A percentile compares a stretch with the other conserved stretches of the same genome.
Evolutionary conservation across 257 asterid genomes (phyloP).

Genomic region (Salvia miltiorrhiza): DNA sequence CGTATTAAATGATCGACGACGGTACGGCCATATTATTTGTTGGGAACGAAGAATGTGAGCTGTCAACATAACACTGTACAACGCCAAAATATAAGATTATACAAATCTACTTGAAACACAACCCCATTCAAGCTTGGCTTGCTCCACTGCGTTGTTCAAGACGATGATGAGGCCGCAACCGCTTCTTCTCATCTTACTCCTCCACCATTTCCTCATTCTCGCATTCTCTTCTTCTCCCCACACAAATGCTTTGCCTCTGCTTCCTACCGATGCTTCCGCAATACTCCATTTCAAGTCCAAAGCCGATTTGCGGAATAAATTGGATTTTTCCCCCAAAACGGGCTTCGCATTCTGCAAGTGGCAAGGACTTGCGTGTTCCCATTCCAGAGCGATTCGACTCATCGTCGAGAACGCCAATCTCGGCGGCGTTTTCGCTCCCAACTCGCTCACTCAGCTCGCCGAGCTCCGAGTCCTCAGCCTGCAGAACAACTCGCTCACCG

Average conservation of each 20-base stretch:
- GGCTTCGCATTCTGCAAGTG: constrained; percentile 56
- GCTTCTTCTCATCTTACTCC: constrained; percentile 16
- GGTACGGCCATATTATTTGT: too few relatives aligned
- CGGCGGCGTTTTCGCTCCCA: constrained; percentile 53
- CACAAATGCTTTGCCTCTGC: not conserved
- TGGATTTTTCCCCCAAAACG: constrained; percentile 32
- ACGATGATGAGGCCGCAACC: constrained; percentile 21
- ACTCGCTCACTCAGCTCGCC: constrained; percentile 44
- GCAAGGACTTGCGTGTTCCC: constrained; percentile 57
- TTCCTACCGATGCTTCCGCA: constrained; percentile 51
- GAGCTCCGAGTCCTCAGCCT: constrained; percentile 73
- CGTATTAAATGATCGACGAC: not conserved
- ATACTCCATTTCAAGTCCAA: constrained; percentile 60
- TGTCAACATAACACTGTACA: constrained; percentile 4
- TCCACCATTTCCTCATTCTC: constrained; percentile 10
- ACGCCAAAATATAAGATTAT: not conserved
- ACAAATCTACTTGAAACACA: too few relatives aligned
- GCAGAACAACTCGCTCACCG: constrained; percentile 75
- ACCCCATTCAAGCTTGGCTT: not conserved
- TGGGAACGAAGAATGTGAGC: not conserved
- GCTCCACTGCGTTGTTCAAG: not conserved
- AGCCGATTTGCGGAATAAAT: constrained; percentile 48
- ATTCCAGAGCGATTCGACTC: constrained; percentile 41
- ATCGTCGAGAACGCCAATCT: constrained; percentile 40
- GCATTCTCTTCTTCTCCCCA: constrained; percentile 21